Percentiles rank a stretch among this genome's conserved stretches.
Conservation (phyloP, 2,329 filamentous ascomycete species). For the Simplicillium aogashimaense region DNA sequence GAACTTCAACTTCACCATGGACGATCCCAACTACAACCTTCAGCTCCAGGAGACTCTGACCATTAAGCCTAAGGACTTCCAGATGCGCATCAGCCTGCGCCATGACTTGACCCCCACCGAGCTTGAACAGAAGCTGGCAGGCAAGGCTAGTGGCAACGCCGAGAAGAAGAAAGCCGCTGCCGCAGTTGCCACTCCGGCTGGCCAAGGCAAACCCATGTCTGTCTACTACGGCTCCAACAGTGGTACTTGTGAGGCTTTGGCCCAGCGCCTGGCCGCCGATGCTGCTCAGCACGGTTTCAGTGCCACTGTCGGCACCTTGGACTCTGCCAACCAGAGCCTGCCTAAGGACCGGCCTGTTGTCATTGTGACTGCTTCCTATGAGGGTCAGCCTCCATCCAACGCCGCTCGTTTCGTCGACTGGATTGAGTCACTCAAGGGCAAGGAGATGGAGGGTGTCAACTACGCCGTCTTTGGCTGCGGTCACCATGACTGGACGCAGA, state of each 20-base stretch:
- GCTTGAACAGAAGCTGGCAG: constrained; percentile 34
- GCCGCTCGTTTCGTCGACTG: constrained; percentile 59
- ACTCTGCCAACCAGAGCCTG: constrained; percentile 50
- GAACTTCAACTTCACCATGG: constrained; percentile 58
- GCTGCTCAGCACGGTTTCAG: constrained; percentile 50
- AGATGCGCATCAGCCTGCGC: constrained; percentile 48
- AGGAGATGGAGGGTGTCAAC: constrained; percentile 43
- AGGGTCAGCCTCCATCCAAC: constrained; percentile 66
- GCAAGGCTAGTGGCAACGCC: constrained; percentile 10
- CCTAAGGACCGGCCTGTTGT: constrained; percentile 52
- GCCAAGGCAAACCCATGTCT: constrained; percentile 37
- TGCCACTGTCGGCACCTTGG: constrained; percentile 42
- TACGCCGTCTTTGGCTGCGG: constrained; percentile 67
- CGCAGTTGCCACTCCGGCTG: background rate
- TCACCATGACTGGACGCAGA: constrained; percentile 44
- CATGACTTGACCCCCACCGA: constrained; percentile 33
- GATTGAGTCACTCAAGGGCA: constrained; percentile 43
- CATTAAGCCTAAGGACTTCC: constrained; percentile 54
- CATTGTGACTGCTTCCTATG: constrained; percentile 62
- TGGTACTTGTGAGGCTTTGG: constrained; percentile 64
- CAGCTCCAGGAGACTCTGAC: constrained; percentile 47
- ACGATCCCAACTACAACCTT: constrained; percentile 50
- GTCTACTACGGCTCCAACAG: constrained; percentile 67
- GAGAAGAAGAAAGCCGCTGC: constrained; percentile 4
- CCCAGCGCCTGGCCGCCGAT: constrained; percentile 50